These are phyloP conservation scores for Pleurotus giganteus DNA, from an alignment of 768 basidiomycete species.

Conservation along the genomic window DNA sequence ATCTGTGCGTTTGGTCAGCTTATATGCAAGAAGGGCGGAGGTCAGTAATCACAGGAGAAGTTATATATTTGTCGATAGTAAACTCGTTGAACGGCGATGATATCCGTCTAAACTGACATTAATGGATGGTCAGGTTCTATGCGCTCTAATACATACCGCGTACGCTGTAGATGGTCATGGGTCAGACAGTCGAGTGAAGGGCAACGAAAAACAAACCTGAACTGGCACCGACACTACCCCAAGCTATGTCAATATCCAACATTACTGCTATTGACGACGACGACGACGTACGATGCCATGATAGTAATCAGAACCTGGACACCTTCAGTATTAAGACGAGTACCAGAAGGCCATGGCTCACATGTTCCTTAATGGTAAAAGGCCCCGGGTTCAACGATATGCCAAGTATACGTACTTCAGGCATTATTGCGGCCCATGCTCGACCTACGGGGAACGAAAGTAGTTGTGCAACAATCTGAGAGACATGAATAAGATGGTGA, in stretches of 20 bases:
- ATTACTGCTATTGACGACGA: neutral
- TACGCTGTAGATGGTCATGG: neutral
- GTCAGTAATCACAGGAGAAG: constrained; percentile 45
- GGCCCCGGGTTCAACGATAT: constrained; percentile 63
- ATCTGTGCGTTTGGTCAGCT: constrained; percentile 34
- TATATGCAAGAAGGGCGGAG: neutral
- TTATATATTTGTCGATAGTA: constrained; percentile 66
- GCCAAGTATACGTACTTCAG: constrained; percentile 52
- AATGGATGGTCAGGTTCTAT: neutral
- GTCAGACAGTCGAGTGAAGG: neutral
- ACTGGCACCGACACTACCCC: constrained; percentile 59
- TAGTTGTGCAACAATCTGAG: constrained; percentile 63
- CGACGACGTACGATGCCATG: constrained; percentile 26
- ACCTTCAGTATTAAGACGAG: constrained; percentile 19
- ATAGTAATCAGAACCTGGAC: constrained; percentile 56
- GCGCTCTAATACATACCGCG: neutral
- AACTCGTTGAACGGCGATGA: constrained; percentile 71
- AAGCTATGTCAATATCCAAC: constrained; percentile 15
- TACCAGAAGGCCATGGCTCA: constrained; percentile 34
- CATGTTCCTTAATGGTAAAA: constrained; percentile 76
- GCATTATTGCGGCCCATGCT: constrained; percentile 53
- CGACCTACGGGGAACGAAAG: constrained; percentile 66
- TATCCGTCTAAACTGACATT: constrained; percentile 42
- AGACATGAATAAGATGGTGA: constrained; percentile 21
- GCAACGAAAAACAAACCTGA: neutral